phyloP scores from a whole-genome alignment of 495 filamentous ascomycete genomes.

The Penicillium lagena region DNA sequence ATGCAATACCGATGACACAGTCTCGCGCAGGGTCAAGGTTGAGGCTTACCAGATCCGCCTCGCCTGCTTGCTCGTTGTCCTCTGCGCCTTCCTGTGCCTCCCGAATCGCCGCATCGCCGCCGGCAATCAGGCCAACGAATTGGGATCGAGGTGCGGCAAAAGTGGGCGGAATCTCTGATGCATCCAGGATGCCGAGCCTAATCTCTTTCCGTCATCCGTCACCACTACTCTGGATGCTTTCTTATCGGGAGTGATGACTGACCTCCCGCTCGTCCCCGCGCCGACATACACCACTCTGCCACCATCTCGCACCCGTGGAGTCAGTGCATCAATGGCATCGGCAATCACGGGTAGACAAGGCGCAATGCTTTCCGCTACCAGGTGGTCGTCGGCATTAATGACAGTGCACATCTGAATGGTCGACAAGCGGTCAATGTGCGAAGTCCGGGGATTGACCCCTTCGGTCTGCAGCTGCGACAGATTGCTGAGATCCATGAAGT shows the following conservation, averaged over 20 bases:
- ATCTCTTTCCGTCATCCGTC: no score
- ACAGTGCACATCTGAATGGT: conserved; percentile 29
- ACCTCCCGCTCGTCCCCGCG: conserved; percentile 36
- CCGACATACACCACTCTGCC: conserved; percentile 36
- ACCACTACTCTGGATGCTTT: not conserved
- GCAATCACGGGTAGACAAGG: conserved; percentile 25
- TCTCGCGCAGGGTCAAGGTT: conserved; percentile 22
- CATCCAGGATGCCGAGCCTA: conserved; percentile 35
- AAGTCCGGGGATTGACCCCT: conserved; percentile 22
- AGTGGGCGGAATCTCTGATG: conserved; percentile 33
- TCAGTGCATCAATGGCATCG: conserved; percentile 23
- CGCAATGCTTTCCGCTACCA: conserved; percentile 23
- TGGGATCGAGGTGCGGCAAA: conserved; percentile 28
- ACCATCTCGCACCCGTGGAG: conserved; percentile 24
- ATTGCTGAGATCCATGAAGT: conserved; percentile 16
- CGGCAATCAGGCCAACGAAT: conserved; percentile 32
- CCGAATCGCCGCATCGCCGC: conserved; percentile 32
- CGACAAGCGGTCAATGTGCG: conserved; percentile 26
- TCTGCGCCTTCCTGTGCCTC: conserved; percentile 35
- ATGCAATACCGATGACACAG: conserved; percentile 33
- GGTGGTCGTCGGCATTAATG: conserved; percentile 28
- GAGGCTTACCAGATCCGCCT: conserved; percentile 17
- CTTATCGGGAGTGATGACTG: not conserved
- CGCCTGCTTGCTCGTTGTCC: conserved; percentile 19
- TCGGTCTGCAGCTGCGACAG: conserved; percentile 29